Base-by-base conservation (phyloP, 768 basidiomycete species). In the Lepiota brunneoincarnata region DNA sequence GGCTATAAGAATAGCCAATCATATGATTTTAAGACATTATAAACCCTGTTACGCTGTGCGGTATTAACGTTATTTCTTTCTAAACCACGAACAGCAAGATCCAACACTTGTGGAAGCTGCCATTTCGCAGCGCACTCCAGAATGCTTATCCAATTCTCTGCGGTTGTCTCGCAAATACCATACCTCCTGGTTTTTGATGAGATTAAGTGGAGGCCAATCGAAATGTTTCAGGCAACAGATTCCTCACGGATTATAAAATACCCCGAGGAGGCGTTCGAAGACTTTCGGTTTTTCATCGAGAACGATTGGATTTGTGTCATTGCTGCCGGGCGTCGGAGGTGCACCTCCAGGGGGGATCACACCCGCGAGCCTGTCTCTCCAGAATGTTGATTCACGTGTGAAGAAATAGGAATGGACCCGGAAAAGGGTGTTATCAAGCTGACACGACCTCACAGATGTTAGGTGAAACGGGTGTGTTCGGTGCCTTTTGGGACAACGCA, bases 201-300 rank as follows among this genome's bases (percentile, higher is more conserved):
- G 17, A 15, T 44, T 17, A 20, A 17, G 43, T 44, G 43, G 20
- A 28, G n/a, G 24, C 10, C 24, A 23, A 21, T 12, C 17, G n/a
- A n/a, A n/a, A n/a, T n/a, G n/a, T n/a, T 3, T 15, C 20, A 11
- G 15, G 35, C 10, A 23, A 44, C 11, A 15, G 26, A 21, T 21
- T 4, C 1, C 31, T 54, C 54, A 86, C 84, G 75, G 69, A 43
- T 84, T 84, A 49, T 86, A 86, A 39, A 86, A 82, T 0, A 85
- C 74, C 79, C 78, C 83, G 0, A 84, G 65, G 41, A 86, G 78
- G 0, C 73, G 74, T 11, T 74, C 70, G 48, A 86, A 82, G 17
- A 83, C 80, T 3, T 69, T 64, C 0, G 73, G 69, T 21, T 69
- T 73, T 10, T 74, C 69, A 11, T 75, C 69, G 1, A 86, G 66